Evolutionary conservation across 2,329 filamentous ascomycete species (phyloP).

Genomic region (Calonectria multiphialidica): DNA sequence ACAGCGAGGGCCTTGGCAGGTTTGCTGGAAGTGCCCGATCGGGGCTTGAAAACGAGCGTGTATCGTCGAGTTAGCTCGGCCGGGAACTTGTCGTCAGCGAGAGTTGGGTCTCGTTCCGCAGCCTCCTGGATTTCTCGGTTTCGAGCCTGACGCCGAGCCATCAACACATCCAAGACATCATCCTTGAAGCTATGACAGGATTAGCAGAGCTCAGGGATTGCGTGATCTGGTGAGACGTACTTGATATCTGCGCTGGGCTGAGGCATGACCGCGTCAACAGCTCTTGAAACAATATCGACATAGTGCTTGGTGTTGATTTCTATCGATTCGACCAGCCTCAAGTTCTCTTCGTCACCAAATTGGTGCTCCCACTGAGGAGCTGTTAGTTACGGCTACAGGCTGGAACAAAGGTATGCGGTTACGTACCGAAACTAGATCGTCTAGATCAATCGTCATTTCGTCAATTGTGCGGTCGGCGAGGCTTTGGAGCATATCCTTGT

Average conservation of each 20-base stretch:
- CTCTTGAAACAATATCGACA: constrained; percentile 89
- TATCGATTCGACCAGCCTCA: constrained; percentile 85
- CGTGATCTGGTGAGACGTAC: constrained; percentile 57
- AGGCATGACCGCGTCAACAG: constrained; percentile 89
- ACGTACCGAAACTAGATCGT: constrained; percentile 83
- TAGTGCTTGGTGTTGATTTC: constrained; percentile 95
- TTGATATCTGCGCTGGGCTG: constrained; percentile 81
- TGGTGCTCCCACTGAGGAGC: constrained; percentile 77
- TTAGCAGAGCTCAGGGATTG: constrained; percentile 10
- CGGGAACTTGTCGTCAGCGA: constrained; percentile 85
- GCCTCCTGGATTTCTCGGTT: constrained; percentile 81
- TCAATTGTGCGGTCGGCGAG: constrained; percentile 83
- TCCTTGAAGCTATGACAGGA: constrained; percentile 82
- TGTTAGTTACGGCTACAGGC: constrained; percentile 32
- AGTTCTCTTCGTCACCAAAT: constrained; percentile 67
- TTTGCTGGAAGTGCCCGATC: constrained; percentile 77
- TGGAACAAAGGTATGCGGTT: neutral
- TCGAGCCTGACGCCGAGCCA: constrained; percentile 88
- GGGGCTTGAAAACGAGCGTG: constrained; percentile 94
- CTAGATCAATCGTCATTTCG: constrained; percentile 88
- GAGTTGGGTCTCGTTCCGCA: constrained; percentile 75
- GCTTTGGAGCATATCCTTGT: constrained; percentile 87
- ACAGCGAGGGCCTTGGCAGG: constrained; percentile 82
- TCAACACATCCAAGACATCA: constrained; percentile 95
- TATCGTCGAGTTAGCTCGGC: constrained; percentile 93